phyloP scores from a whole-genome alignment of 2,329 filamentous ascomycete genomes.

The Trichoderma oligosporum region DNA sequence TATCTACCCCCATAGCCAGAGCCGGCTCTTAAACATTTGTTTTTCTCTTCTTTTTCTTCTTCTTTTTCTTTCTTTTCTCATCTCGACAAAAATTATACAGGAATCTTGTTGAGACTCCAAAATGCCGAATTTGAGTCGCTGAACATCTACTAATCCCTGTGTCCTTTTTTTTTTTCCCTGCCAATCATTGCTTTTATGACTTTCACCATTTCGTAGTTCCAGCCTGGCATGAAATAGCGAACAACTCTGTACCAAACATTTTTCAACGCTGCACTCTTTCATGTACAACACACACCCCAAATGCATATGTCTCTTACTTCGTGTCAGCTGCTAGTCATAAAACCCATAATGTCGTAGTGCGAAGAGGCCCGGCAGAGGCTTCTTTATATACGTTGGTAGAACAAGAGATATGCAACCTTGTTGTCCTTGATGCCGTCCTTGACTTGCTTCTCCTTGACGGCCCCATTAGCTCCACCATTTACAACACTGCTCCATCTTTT shows the following conservation, averaged over 20 bases:
- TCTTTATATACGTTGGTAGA: constrained; percentile 75
- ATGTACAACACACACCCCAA: constrained; percentile 7
- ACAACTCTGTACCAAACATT: neutral
- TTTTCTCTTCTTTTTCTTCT: constrained; percentile 5
- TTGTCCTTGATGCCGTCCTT: constrained; percentile 76
- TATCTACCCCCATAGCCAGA: neutral
- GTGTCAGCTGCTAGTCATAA: neutral
- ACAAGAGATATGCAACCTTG: constrained; percentile 94
- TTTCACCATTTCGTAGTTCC: constrained; percentile 6
- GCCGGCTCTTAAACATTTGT: neutral
- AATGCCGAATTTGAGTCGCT: constrained; percentile 28
- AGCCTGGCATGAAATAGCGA: neutral
- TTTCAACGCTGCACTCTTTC: neutral
- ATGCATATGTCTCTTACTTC: neutral
- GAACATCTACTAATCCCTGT: constrained; percentile 22
- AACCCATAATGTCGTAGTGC: constrained; percentile 1
- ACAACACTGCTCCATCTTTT: constrained; percentile 66
- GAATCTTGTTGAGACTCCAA: constrained; percentile 29
- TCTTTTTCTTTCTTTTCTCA: constrained; percentile 14
- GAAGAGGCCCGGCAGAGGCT: neutral
- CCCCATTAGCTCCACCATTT: constrained; percentile 59
- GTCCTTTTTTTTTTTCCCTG: constrained; percentile 2
- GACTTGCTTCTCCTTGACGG: constrained; percentile 54
- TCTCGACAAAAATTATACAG: constrained; percentile 19
- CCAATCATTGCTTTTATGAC: constrained; percentile 23